A percentile compares a stretch with the other conserved stretches of the same genome.
phyloP scores from a whole-genome alignment of 2,329 filamentous ascomycete species.

The Cephalotrichum gorgonifer region DNA sequence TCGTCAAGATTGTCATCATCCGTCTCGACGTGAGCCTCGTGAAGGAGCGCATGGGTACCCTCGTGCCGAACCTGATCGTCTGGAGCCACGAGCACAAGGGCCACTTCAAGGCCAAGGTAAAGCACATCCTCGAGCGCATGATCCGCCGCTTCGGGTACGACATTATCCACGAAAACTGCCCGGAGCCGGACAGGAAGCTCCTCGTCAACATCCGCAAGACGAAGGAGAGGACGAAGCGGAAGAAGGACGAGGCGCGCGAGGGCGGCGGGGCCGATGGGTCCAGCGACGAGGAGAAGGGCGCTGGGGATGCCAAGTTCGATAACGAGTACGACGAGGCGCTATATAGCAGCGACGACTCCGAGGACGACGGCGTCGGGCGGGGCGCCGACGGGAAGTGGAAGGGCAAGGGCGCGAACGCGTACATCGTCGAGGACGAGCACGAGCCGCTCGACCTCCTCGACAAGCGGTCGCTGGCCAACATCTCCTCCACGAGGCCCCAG shows the following conservation, averaged over 20 bases:
- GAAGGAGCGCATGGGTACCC: conserved; percentile 60
- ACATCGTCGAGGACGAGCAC: conserved; percentile 89
- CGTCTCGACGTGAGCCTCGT: conserved; percentile 72
- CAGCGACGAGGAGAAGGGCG: conserved; percentile 45
- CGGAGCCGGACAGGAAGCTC: conserved; percentile 79
- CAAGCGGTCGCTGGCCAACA: conserved; percentile 79
- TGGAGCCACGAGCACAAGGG: conserved; percentile 99
- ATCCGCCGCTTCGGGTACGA: conserved; percentile 84
- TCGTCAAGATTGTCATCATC: conserved; percentile 92
- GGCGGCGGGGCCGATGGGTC: neutral
- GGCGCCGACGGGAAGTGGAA: conserved; percentile 26
- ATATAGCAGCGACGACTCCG: conserved; percentile 62
- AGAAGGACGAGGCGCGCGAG: conserved; percentile 62
- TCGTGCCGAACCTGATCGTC: conserved; percentile 84
- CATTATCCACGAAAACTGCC: conserved; percentile 67
- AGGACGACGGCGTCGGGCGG: conserved; percentile 46
- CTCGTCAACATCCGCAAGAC: conserved; percentile 93
- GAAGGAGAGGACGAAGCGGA: conserved; percentile 80
- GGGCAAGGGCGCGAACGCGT: conserved; percentile 58
- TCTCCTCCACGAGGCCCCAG: conserved; percentile 78
- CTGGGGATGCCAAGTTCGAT: conserved; percentile 59
- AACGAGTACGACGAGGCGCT: conserved; percentile 95
- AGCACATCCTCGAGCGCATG: conserved; percentile 93
- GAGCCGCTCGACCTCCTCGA: conserved; percentile 92
- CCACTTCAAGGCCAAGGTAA: conserved; percentile 93